phyloP scores from a whole-genome alignment of 2,329 filamentous ascomycete species.

The Colletotrichum nymphaeae region DNA sequence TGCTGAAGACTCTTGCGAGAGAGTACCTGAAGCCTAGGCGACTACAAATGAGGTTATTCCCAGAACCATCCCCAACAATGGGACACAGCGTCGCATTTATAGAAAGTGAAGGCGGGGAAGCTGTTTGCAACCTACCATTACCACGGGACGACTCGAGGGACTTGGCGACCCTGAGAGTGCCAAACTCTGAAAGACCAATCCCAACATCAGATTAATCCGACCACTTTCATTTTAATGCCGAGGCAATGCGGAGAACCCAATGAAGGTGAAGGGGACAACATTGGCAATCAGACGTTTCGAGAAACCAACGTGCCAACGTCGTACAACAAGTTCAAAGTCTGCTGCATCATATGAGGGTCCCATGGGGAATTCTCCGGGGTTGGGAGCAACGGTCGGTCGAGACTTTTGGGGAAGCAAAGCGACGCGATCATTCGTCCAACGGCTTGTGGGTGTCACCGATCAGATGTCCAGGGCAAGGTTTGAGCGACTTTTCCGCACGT shows the following conservation, averaged over 20 bases:
- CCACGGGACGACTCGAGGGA: background rate
- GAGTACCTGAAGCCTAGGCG: background rate
- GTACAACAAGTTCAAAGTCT: background rate
- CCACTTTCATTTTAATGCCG: constrained; percentile 4
- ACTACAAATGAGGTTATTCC: constrained; percentile 25
- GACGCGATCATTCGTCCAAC: constrained; percentile 27
- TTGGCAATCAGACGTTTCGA: constrained; percentile 16
- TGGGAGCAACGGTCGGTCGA: constrained; percentile 28
- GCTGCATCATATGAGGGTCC: constrained; percentile 10
- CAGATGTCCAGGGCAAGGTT: background rate
- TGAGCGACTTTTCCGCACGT: constrained; percentile 3
- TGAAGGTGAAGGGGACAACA: background rate
- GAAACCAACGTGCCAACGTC: constrained; percentile 9
- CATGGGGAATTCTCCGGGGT: constrained; percentile 27
- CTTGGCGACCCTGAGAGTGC: background rate
- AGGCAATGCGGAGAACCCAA: constrained; percentile 28
- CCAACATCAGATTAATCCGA: constrained; percentile 10
- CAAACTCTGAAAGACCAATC: constrained; percentile 5
- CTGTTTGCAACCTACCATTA: background rate
- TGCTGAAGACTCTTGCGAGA: background rate
- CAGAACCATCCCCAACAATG: background rate
- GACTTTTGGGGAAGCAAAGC: constrained; percentile 30
- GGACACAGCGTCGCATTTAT: constrained; percentile 26
- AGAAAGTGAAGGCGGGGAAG: constrained; percentile 9
- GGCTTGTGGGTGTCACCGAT: constrained; percentile 7